Evolutionary conservation across 495 filamentous ascomycete genomes (phyloP), one percentile per base, ranked within the genome.

Genomic region (Penicillium paradoxum): DNA sequence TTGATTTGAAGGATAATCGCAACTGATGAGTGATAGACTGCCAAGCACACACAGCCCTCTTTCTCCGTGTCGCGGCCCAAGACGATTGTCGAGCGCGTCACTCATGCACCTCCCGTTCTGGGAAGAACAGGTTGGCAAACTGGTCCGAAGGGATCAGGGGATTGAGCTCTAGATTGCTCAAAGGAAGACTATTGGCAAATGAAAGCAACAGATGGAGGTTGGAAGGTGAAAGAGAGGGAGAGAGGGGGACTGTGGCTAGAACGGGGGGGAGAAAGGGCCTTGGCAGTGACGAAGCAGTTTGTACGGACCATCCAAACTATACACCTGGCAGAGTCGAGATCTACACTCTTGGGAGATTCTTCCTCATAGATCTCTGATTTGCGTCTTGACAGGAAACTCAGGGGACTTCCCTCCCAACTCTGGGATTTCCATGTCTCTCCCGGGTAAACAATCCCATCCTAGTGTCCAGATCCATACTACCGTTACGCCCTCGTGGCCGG

Each of bases 201-300:
- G 40, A 32, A 46, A 34, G 22, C 41, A 41, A 49, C 19, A 22
- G 50, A 43, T 32, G 33, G 45, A 53, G 46, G 45, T 27, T 30
- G 51, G 41, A 32, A 55, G 51, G 47, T 47, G 38, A 18, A 42
- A 50, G 45, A 53, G 18, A 30, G 41, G 37, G 53, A 53, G 37
- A 41, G 58, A 54, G 61, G 62, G 57, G 55, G 48, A 58, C 47
- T 57, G 64, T 67, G 64, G 64, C 64, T 63, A 55, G 59, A 65
- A 59, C 55, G 55, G 62, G 59, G 58, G 61, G 41, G 33, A 29
- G 6, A 8, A 29, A 50, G 32, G 51, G 62, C 49, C 63, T 66
- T 66, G 63, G 63, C 63, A 62, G 60, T 66, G 63, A 66, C 60
- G 63, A 66, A 61, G 63, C 63, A 24, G 40, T 24, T 46, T 43